Evolutionary conservation across 371 early-diverging fungal genomes (phyloP).

Genomic region (Parasitella parasitica): DNA sequence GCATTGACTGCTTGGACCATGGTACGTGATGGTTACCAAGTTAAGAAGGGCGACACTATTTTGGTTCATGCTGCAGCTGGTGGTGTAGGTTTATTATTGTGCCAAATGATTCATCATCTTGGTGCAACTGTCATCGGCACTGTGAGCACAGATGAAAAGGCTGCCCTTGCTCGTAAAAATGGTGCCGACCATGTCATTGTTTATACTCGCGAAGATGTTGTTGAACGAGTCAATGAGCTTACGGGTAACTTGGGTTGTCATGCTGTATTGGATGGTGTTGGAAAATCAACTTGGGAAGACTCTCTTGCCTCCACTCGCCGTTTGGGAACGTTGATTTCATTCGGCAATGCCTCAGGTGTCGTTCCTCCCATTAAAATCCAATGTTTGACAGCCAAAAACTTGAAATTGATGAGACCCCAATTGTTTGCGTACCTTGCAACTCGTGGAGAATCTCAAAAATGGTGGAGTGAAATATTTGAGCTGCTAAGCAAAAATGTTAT

Average conservation of each 20-base stretch:
- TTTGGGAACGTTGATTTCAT: slow-evolving; percentile 84
- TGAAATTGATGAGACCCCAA: slow-evolving; percentile 78
- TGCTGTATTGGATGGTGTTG: slow-evolving; percentile 92
- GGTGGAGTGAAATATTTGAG: slow-evolving; percentile 60
- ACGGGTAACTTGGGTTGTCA: slow-evolving; percentile 80
- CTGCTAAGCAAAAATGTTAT: slow-evolving; percentile 57
- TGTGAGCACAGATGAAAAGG: slow-evolving; percentile 82
- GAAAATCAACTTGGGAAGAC: slow-evolving; percentile 82
- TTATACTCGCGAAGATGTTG: slow-evolving; percentile 67
- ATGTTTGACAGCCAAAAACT: slow-evolving; percentile 67
- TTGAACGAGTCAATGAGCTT: slow-evolving; percentile 72
- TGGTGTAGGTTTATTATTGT: slow-evolving; percentile 79
- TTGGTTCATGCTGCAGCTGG: slow-evolving; percentile 92
- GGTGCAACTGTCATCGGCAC: slow-evolving; percentile 94
- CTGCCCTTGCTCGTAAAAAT: slow-evolving; percentile 62
- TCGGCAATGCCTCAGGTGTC: slow-evolving; percentile 91
- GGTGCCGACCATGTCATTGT: slow-evolving; percentile 82
- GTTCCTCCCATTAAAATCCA: slow-evolving; percentile 74
- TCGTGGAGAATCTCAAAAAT: slow-evolving; percentile 67
- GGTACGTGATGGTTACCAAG: slow-evolving; percentile 68
- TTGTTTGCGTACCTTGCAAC: slow-evolving; percentile 73
- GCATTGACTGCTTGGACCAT: slow-evolving; percentile 83
- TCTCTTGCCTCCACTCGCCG: slow-evolving; percentile 71
- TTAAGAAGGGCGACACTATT: slow-evolving; percentile 73
- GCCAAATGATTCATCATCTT: slow-evolving; percentile 69